phyloP scores from a whole-genome alignment of 441 rosid genomes.

The Flueggea neowawraea region DNA sequence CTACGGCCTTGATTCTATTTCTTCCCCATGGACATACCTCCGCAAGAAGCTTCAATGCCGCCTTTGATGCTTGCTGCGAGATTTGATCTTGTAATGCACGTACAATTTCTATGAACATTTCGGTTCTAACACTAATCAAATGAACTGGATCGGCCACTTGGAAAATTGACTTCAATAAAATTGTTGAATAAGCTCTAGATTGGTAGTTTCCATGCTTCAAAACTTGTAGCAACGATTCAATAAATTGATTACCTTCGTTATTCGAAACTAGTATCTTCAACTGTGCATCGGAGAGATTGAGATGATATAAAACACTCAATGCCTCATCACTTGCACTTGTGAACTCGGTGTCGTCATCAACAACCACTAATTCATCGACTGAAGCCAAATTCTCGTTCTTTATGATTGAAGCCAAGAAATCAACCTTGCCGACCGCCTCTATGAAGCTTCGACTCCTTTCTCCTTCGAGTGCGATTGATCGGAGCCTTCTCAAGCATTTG shows the following conservation, averaged over 20 bases:
- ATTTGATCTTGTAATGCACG: constrained; percentile 28
- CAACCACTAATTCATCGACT: not conserved
- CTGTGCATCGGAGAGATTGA: constrained; percentile 20
- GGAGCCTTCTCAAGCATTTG: constrained; percentile 29
- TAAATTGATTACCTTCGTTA: constrained; percentile 10
- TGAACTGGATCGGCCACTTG: constrained; percentile 36
- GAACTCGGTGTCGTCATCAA: constrained; percentile 17
- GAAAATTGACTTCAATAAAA: constrained; percentile 20
- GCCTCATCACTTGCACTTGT: constrained; percentile 36
- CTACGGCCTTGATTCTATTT: constrained; percentile 46
- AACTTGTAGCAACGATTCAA: constrained; percentile 28
- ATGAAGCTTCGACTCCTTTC: constrained; percentile 31
- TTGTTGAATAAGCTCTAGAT: constrained; percentile 36
- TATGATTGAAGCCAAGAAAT: constrained; percentile 39
- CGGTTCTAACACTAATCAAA: constrained; percentile 14
- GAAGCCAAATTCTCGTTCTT: constrained; percentile 5
- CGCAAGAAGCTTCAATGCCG: constrained; percentile 35
- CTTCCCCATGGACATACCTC: constrained; percentile 54
- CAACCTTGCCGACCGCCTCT: constrained; percentile 30
- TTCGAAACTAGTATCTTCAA: constrained; percentile 20
- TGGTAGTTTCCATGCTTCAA: constrained; percentile 28
- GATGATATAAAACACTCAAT: constrained; percentile 31
- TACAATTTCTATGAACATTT: constrained; percentile 28
- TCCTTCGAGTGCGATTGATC: constrained; percentile 32
- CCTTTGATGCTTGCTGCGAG: constrained; percentile 35